A percentile compares a stretch with the other conserved stretches of the same genome.
Evolutionary conservation across 192 early-diverging fungal species (phyloP).

Genomic region (Backusella circina): DNA sequence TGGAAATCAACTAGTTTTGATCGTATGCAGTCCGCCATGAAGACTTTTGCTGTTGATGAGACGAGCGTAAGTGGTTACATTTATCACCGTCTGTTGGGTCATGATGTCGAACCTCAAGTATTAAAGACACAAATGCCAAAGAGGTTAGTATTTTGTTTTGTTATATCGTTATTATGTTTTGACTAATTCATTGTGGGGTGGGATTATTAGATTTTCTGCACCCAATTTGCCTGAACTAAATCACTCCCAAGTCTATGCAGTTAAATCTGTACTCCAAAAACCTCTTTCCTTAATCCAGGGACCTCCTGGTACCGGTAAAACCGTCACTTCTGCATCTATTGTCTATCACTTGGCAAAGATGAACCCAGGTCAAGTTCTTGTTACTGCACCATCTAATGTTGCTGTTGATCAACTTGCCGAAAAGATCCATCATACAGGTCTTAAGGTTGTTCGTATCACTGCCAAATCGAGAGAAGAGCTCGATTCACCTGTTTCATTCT

Average conservation of each 20-base stretch:
- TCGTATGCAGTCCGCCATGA: conserved; percentile 95
- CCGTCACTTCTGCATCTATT: conserved; percentile 95
- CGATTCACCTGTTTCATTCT: conserved; percentile 90
- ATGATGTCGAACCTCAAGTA: conserved; percentile 87
- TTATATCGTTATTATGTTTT: not conserved
- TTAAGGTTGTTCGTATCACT: conserved; percentile 93
- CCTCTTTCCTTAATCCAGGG: conserved; percentile 96
- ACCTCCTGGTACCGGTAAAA: conserved; percentile 97
- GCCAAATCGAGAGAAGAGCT: conserved; percentile 93
- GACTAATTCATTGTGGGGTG: not conserved
- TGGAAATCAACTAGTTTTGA: conserved; percentile 99
- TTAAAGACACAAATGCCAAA: conserved; percentile 80
- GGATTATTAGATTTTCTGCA: conserved; percentile 62
- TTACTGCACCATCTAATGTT: conserved; percentile 98
- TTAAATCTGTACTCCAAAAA: conserved; percentile 88
- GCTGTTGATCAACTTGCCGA: conserved; percentile 98
- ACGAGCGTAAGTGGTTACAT: conserved; percentile 92
- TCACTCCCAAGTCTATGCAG: conserved; percentile 93
- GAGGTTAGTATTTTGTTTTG: conserved; percentile 30
- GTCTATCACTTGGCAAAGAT: conserved; percentile 95
- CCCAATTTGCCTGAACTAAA: conserved; percentile 96
- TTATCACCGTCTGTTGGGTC: conserved; percentile 92
- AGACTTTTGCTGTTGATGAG: conserved; percentile 95
- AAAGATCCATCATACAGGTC: conserved; percentile 91
- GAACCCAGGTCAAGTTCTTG: conserved; percentile 89